These are phyloP conservation scores for Bertia moriformis DNA, from an alignment of 2,329 filamentous ascomycete species.

Conservation along the genomic window DNA sequence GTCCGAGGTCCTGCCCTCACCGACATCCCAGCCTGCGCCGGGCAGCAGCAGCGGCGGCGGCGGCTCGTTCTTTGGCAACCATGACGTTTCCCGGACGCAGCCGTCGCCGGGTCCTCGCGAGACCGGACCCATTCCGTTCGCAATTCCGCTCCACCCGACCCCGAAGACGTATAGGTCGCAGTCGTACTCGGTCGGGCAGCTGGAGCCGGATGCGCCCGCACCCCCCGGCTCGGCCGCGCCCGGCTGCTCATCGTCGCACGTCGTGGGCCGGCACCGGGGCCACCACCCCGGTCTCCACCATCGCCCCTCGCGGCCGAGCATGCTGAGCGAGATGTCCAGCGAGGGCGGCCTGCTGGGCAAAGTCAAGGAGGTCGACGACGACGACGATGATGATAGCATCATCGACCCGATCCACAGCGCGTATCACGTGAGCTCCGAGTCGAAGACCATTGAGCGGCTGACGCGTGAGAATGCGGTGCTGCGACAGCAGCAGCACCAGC, in stretches of 20 bases:
- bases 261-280: constrained; percentile 33
- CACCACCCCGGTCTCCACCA: constrained; percentile 56
- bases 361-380: constrained; percentile 56
- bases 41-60: constrained; percentile 19
- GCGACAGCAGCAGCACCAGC: constrained; percentile 30
- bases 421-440: constrained; percentile 37
- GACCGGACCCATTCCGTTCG: constrained; percentile 49
- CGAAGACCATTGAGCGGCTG: constrained; percentile 48
- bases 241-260: constrained; percentile 30
- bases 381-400: constrained; percentile 37
- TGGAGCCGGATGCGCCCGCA: constrained; percentile 53
- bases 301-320: constrained; percentile 64
- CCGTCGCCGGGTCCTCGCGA: constrained; percentile 34
- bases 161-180: constrained; percentile 89
- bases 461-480: constrained; percentile 48
- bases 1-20: constrained; percentile 61
- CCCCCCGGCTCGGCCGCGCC: constrained; percentile 23
- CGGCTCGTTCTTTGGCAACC: constrained; percentile 28
- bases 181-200: constrained; percentile 87
- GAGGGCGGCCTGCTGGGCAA: constrained; percentile 49
- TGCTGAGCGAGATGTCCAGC: constrained; percentile 59
- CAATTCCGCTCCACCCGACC: constrained; percentile 76
- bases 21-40: constrained; percentile 42
- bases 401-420: constrained; percentile 39
- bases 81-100: constrained; percentile 15